Conservation (phyloP, 257 asterid genomes). For the Galeopsis tetrahit region DNA sequence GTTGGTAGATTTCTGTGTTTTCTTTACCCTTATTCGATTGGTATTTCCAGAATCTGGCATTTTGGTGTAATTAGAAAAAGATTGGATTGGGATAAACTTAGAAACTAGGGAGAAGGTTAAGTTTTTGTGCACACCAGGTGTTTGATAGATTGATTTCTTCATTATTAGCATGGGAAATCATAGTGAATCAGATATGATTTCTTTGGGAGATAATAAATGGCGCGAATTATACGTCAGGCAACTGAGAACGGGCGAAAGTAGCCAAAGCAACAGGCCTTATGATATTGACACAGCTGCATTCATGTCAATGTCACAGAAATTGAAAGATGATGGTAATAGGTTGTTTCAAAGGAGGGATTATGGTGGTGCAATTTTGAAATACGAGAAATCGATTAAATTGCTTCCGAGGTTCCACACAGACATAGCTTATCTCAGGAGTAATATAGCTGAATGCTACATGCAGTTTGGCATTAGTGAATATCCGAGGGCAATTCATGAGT, state of each 20-base stretch:
- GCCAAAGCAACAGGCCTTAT: constrained; percentile 48
- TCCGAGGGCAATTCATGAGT: constrained; percentile 80
- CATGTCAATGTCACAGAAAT: constrained; percentile 68
- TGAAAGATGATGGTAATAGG: constrained; percentile 80
- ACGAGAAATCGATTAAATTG: constrained; percentile 76
- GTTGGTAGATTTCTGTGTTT: constrained; percentile 25
- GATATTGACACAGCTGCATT: constrained; percentile 70
- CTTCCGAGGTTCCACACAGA: constrained; percentile 80
- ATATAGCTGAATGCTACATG: constrained; percentile 87
- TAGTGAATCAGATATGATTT: constrained; percentile 40
- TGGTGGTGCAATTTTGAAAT: constrained; percentile 73
- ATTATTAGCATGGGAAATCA: constrained; percentile 60
- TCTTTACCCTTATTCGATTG: constrained; percentile 23
- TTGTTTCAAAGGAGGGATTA: constrained; percentile 74
- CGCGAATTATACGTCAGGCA: constrained; percentile 47
- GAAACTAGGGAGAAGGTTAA: constrained; percentile 23
- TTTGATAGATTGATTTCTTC: constrained; percentile 34
- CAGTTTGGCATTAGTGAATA: constrained; percentile 76
- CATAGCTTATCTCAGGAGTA: constrained; percentile 71
- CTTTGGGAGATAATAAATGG: constrained; percentile 48
- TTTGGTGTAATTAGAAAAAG: constrained; percentile 24
- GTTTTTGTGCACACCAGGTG: constrained; percentile 29
- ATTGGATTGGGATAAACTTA: constrained; percentile 9
- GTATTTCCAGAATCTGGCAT: neutral
- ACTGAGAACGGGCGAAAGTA: constrained; percentile 44